Conservation (phyloP, 176 grass and related monocot species). For the Phragmites australis region DNA sequence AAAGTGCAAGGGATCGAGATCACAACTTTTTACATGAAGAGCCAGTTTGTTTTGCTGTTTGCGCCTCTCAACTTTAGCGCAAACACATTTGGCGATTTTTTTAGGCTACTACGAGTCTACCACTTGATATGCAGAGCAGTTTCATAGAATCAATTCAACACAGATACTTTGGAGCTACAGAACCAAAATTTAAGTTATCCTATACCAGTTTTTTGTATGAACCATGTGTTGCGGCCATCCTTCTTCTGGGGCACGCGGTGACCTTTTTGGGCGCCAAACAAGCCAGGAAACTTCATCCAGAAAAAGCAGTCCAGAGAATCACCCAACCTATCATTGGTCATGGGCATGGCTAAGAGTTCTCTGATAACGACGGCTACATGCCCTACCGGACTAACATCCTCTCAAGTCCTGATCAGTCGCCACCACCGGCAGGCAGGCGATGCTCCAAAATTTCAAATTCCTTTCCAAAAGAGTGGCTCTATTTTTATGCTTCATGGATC, state of each 20-base stretch:
- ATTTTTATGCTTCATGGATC: conserved; percentile 2
- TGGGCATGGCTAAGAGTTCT: conserved; percentile 4
- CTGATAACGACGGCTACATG: conserved; percentile 27
- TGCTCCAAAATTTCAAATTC: conserved; percentile 29
- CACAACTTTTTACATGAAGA: too few relatives aligned
- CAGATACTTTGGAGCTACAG: too few relatives aligned
- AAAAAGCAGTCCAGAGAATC: background rate
- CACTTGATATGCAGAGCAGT: too few relatives aligned
- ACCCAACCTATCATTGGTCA: conserved; percentile 14
- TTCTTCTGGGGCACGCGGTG: too few relatives aligned
- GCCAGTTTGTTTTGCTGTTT: too few relatives aligned
- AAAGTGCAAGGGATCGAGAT: too few relatives aligned
- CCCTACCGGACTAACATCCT: conserved; percentile 20
- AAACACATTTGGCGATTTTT: too few relatives aligned
- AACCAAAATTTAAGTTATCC: background rate
- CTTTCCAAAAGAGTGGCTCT: conserved; percentile 36
- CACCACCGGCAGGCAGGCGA: background rate
- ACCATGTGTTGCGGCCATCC: too few relatives aligned
- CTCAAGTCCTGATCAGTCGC: conserved; percentile 13
- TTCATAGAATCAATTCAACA: too few relatives aligned
- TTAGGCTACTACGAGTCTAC: too few relatives aligned
- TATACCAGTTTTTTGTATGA: background rate
- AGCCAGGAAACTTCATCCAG: background rate
- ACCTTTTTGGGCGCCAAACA: background rate
- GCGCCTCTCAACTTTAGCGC: too few relatives aligned